Evolutionary conservation across 805 yeast genomes (phyloP).

Genomic region (Candida gorgasii): DNA sequence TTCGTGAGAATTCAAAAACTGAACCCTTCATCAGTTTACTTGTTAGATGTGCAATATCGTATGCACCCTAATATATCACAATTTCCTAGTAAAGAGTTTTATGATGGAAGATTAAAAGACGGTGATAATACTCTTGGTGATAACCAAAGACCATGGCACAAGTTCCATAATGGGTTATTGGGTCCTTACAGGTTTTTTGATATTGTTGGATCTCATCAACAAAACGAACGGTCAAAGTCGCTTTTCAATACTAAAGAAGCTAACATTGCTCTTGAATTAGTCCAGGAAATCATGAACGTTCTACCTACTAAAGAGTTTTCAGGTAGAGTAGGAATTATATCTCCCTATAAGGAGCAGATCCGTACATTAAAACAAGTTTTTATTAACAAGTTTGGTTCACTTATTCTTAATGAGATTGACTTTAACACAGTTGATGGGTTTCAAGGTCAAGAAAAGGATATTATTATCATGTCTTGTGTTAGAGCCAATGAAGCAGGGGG

Average conservation of each 20-base stretch:
- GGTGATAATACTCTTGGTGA: conserved; percentile 69
- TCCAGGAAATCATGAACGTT: conserved; percentile 48
- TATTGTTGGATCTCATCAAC: conserved; percentile 59
- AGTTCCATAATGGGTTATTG: conserved; percentile 48
- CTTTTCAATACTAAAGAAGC: conserved; percentile 74
- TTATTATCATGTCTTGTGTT: conserved; percentile 92
- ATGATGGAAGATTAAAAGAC: conserved; percentile 67
- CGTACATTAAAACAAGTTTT: conserved; percentile 58
- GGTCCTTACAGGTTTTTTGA: conserved; percentile 82
- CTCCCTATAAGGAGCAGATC: conserved; percentile 93
- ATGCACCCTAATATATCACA: conserved; percentile 92
- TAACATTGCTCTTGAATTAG: conserved; percentile 65
- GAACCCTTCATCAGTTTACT: conserved; percentile 58
- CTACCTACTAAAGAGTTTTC: conserved; percentile 55
- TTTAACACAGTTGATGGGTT: conserved; percentile 97
- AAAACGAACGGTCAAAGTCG: conserved; percentile 66
- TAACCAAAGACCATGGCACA: conserved; percentile 81
- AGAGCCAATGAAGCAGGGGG: conserved; percentile 69
- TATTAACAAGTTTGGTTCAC: conserved; percentile 57
- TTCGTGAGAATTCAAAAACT: conserved; percentile 89
- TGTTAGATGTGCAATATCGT: conserved; percentile 91
- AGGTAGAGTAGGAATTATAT: conserved; percentile 83
- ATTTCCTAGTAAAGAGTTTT: conserved; percentile 87
- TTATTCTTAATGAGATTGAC: conserved; percentile 66
- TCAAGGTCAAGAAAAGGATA: conserved; percentile 87